Evolutionary conservation across 768 basidiomycete species (phyloP).

Genomic region (Russula compacta): DNA sequence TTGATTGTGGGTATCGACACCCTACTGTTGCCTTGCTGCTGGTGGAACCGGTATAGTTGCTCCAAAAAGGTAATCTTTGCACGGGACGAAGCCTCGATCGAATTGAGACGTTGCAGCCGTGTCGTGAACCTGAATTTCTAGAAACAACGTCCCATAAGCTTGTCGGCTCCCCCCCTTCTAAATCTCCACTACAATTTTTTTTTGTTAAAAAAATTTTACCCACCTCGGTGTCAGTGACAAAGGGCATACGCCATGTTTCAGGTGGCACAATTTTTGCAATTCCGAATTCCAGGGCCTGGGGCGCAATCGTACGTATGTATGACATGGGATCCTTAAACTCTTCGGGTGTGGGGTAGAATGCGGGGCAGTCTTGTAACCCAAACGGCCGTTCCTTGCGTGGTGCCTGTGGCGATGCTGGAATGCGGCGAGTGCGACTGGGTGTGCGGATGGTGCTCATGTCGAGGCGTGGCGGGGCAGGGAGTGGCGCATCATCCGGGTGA

Average conservation of each 20-base stretch:
- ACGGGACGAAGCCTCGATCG: constrained; percentile 92
- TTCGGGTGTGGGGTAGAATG: constrained; percentile 79
- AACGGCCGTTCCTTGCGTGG: constrained; percentile 57
- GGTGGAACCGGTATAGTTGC: constrained; percentile 93
- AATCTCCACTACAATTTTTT: constrained; percentile 17
- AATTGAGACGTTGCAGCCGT: constrained; percentile 87
- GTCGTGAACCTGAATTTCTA: constrained; percentile 94
- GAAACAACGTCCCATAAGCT: constrained; percentile 14
- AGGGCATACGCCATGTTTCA: constrained; percentile 89
- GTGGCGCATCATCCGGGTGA: constrained; percentile 35
- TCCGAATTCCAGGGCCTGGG: constrained; percentile 64
- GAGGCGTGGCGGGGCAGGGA: constrained; percentile 52
- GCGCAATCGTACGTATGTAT: constrained; percentile 78
- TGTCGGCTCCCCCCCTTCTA: constrained; percentile 23
- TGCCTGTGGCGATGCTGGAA: constrained; percentile 25
- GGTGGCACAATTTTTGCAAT: constrained; percentile 97
- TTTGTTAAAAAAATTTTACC: constrained; percentile 17
- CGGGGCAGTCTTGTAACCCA: constrained; percentile 81
- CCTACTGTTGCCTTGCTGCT: constrained; percentile 85
- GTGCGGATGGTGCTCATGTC: constrained; percentile 71
- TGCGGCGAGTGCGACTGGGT: constrained; percentile 38
- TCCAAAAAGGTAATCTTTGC: constrained; percentile 97
- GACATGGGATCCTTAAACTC: constrained; percentile 93
- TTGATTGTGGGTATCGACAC: constrained; percentile 93
- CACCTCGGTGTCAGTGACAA: constrained; percentile 90